A percentile compares a stretch with the other conserved stretches of the same genome.
phyloP scores from a whole-genome alignment of 2,329 filamentous ascomycete genomes.

The Epichloe baconii region DNA sequence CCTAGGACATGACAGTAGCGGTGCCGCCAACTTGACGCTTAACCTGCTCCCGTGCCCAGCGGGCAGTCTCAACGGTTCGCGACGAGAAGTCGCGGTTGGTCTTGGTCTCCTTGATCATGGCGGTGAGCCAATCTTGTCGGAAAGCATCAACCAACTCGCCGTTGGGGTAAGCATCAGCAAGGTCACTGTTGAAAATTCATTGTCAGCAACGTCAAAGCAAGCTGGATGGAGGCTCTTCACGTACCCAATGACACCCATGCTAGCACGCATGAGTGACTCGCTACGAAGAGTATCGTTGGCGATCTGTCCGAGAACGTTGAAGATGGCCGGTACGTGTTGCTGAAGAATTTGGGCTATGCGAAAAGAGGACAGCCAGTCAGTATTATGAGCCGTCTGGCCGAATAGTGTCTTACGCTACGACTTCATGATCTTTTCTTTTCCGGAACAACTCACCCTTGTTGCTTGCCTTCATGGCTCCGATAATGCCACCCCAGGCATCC shows the following conservation, averaged over 20 bases:
- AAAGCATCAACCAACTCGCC: slow-evolving; percentile 77
- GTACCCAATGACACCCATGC: slow-evolving; percentile 95
- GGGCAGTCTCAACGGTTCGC: slow-evolving; percentile 84
- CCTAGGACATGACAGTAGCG: slow-evolving; percentile 36
- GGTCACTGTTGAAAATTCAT: slow-evolving; percentile 48
- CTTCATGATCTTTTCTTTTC: no score
- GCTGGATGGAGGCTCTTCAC: slow-evolving; percentile 17
- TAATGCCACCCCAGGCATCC: slow-evolving; percentile 97
- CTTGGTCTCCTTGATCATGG: slow-evolving; percentile 84
- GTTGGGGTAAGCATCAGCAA: slow-evolving; percentile 85
- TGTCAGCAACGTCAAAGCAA: slow-evolving; percentile 4
- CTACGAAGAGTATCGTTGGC: slow-evolving; percentile 76
- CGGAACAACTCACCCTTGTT: slow-evolving; percentile 50
- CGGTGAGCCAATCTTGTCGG: slow-evolving; percentile 80
- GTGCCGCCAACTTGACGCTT: slow-evolving; percentile 66
- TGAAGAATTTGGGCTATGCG: slow-evolving; percentile 54
- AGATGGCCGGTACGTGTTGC: slow-evolving; percentile 73
- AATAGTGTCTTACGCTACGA: no score
- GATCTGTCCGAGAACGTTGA: slow-evolving; percentile 71
- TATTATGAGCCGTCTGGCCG: background rate
- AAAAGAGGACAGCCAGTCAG: background rate
- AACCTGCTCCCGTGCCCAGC: slow-evolving; percentile 95
- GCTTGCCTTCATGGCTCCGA: slow-evolving; percentile 81
- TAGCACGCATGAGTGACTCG: slow-evolving; percentile 81
- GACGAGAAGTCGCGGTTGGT: slow-evolving; percentile 73